phyloP scores from a whole-genome alignment of 2,329 filamentous ascomycete genomes.

The Pyrenochaeta sp. region DNA sequence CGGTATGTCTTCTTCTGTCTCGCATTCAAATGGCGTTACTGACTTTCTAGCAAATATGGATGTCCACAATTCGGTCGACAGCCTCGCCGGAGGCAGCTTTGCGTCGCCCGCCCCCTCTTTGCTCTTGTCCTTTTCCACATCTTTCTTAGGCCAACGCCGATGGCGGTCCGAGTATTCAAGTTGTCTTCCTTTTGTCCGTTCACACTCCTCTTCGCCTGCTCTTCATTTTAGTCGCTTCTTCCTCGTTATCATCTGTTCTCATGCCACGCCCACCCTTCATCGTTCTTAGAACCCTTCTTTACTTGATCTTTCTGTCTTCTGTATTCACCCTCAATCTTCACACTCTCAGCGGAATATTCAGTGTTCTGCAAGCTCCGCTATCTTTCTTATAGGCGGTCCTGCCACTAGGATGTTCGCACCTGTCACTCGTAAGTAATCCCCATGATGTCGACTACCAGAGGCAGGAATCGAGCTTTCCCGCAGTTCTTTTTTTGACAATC shows the following conservation, averaged over 20 bases:
- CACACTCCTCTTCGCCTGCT: background rate
- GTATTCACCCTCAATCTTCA: no score
- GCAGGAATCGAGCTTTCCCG: no score
- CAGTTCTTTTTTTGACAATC: no score
- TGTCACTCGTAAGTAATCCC: no score
- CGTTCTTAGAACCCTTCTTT: no score
- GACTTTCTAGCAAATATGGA: background rate
- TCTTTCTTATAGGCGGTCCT: no score
- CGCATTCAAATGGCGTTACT: background rate
- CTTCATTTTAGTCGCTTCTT: background rate
- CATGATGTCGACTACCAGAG: no score
- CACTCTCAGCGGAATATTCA: no score
- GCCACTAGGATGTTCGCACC: no score
- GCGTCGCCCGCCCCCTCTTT: background rate
- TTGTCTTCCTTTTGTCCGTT: background rate
- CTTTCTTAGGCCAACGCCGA: constrained; percentile 1
- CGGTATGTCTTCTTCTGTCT: background rate
- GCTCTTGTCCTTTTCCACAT: background rate
- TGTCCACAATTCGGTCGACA: background rate
- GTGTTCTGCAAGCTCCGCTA: no score
- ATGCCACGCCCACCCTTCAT: no score
- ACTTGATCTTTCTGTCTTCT: no score
- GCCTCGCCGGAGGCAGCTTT: background rate
- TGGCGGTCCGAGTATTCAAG: constrained; percentile 6
- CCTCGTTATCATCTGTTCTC: background rate